Evolutionary conservation across 2,329 filamentous ascomycete genomes (phyloP), one percentile per base, ranked within the genome.

Genomic region (Claviceps humidiphila): DNA sequence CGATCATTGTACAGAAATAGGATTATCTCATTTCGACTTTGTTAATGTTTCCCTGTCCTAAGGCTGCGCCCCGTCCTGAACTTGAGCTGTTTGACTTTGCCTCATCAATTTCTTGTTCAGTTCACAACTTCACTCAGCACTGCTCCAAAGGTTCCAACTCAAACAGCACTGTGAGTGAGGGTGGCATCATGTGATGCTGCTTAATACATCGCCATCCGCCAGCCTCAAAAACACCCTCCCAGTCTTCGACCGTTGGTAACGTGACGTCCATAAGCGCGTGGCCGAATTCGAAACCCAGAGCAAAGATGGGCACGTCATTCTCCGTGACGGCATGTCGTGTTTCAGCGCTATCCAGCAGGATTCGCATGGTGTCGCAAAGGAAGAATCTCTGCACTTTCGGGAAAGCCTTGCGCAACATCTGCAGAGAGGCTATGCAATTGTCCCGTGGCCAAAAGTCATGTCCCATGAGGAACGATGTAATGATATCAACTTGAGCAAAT

Each of bases 391-490:
- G 51, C 9, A 51, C 53, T 3, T 51, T 55, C n/a, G 55, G 51
- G 39, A 54, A 57, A n/a, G 52, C 51, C 38, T 51, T 26, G 2
- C 53, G 45, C 4, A 57, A 39, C 13, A 41, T 17, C 11, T 48
- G 45, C 22, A 57, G 46, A 3, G 55, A 53, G 9, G 20, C 30
- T 44, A 53, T 50, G 47, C 56, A 58, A 37, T 50, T 54, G n/a
- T 58, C 53, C 11, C 55, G 55, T 2, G 56, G 56, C 56, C 56
- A 58, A 42, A 58, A 58, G 50, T 58, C 55, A 41, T 58, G 55
- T 0, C 56, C 56, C 56, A 56, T 58, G 53, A 58, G 50, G 50
- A 58, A 58, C 16, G 48, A 55, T 5, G 55, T 58, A 26, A 58
- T 17, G 13, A 55, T 49, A 45, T 56, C 56, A 34, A 58, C 55